Evolutionary conservation across 1,139 yeast genomes (phyloP), one percentile per base, ranked within the genome.

Genomic region (Candida freyschussii): DNA sequence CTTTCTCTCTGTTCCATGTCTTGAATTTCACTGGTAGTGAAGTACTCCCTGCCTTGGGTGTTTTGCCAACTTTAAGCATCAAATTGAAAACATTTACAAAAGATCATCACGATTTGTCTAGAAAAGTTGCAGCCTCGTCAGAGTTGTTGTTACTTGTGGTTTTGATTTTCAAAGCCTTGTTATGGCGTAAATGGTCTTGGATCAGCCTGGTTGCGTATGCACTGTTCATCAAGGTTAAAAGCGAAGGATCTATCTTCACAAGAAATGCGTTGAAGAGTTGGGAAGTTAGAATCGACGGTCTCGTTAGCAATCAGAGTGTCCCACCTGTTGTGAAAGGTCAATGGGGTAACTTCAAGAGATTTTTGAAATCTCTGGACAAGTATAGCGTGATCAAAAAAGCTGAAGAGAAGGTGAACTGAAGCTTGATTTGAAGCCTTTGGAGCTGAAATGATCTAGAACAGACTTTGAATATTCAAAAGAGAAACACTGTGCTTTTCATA

Each of bases 1-100:
- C 80, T 41, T 84, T 78, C 57, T 76, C 94, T 12, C 50, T 76
- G 21, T 82, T 84, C 72, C 95, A 83, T 61, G 74, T 73, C 20
- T 60, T 82, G 47, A 77, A 78, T 39, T 82, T 84, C 65, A 45
- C 71, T 38, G 76, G 81, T 48, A 69, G 78, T 26, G 74, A 71
- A 48, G 50, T 89, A 42, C 65, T 87, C 38, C 95, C 96, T 21
- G 65, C 73, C 8, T 60, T 81, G 27, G 75, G 76, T 29, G 58
- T 69, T 31, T 54, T 59, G 27, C 57, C 68, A 24, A 52, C 66
- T 10, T 41, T 72, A 16, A 56, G 69, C 24, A 53, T 56, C 32
- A 44, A 51, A 32, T 65, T 86, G 40, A 71, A 69, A 37, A 52
- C 56, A 26, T 80, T 86, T 49, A 71, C 82, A 43, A 66, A 68